Conservation (phyloP, 2,329 filamentous ascomycete genomes). For the Mariannaea elegans region DNA sequence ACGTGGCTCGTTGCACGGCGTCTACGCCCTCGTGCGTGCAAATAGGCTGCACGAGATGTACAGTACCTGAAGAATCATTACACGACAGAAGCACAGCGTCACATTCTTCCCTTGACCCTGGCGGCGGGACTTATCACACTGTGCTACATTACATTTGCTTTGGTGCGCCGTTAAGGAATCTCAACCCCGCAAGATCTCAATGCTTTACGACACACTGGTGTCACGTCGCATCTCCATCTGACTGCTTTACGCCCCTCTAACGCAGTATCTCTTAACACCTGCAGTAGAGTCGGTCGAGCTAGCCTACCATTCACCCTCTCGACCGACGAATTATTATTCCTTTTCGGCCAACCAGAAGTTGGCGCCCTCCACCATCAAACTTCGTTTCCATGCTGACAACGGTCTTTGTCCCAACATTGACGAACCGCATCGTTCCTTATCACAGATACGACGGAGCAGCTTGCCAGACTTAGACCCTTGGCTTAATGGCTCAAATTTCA, state of each 20-base stretch:
- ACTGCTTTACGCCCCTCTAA: constrained; percentile 4
- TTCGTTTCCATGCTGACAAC: constrained; percentile 28
- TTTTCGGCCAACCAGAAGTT: constrained; percentile 30
- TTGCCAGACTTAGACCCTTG: constrained; percentile 13
- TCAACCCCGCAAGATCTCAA: constrained; percentile 29
- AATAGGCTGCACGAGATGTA: no score
- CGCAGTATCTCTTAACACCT: constrained; percentile 16
- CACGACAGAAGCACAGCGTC: constrained; percentile 1
- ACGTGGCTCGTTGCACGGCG: no score
- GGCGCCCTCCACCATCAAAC: constrained; percentile 29
- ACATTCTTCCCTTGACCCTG: neutral
- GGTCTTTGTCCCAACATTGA: constrained; percentile 18
- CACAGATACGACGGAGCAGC: constrained; percentile 26
- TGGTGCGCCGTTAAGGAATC: constrained; percentile 5
- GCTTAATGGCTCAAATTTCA: constrained; percentile 27
- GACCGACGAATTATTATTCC: constrained; percentile 2
- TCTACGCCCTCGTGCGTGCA: no score
- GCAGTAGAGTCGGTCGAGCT: constrained; percentile 4
- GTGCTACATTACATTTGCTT: constrained; percentile 9
- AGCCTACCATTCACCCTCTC: constrained; percentile 10
- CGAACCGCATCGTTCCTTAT: constrained; percentile 29
- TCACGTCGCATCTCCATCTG: constrained; percentile 36
- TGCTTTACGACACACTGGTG: constrained; percentile 24
- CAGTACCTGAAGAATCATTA: neutral
- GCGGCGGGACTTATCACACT: constrained; percentile 6